Percentiles rank a stretch among this genome's conserved stretches.
Evolutionary conservation across 805 yeast species (phyloP).

Genomic region (Sugiyamaella lignohabitans): DNA sequence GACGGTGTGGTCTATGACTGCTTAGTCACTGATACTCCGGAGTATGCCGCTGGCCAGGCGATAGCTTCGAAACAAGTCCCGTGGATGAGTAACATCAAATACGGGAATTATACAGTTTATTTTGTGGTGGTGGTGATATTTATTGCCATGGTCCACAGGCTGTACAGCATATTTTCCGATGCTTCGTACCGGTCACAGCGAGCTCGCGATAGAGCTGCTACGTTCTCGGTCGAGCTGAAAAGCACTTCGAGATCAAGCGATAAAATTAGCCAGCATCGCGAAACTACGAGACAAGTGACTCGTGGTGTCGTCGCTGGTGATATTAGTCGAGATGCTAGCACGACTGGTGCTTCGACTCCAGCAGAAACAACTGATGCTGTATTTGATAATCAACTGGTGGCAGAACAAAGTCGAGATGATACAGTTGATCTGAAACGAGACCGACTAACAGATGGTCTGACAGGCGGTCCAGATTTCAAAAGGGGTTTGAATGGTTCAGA

Average conservation of each 20-base stretch:
- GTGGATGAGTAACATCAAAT: conserved; percentile 10
- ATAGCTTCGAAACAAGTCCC: conserved; percentile 9
- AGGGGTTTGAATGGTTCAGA: background rate
- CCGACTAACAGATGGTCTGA: too few relatives aligned
- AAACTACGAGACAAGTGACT: too few relatives aligned
- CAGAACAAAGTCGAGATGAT: too few relatives aligned
- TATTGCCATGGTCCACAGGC: conserved; percentile 9
- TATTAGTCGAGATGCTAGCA: background rate
- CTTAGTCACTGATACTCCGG: conserved; percentile 6
- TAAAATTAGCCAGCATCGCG: background rate
- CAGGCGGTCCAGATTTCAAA: conserved; percentile 2
- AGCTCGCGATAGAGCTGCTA: background rate
- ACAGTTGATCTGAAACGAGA: too few relatives aligned
- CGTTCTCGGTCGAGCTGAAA: background rate
- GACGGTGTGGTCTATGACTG: conserved; percentile 7
- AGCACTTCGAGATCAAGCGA: background rate
- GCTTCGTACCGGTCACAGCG: background rate
- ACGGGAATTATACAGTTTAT: conserved; percentile 14
- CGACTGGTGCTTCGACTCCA: background rate
- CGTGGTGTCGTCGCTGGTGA: too few relatives aligned
- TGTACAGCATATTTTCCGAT: conserved; percentile 1
- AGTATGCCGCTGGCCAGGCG: conserved; percentile 12
- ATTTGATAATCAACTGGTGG: too few relatives aligned
- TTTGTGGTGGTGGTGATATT: conserved; percentile 11
- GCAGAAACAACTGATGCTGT: background rate